phyloP scores from a whole-genome alignment of 371 early-diverging fungal species.

The Synchytrium microbalum region DNA sequence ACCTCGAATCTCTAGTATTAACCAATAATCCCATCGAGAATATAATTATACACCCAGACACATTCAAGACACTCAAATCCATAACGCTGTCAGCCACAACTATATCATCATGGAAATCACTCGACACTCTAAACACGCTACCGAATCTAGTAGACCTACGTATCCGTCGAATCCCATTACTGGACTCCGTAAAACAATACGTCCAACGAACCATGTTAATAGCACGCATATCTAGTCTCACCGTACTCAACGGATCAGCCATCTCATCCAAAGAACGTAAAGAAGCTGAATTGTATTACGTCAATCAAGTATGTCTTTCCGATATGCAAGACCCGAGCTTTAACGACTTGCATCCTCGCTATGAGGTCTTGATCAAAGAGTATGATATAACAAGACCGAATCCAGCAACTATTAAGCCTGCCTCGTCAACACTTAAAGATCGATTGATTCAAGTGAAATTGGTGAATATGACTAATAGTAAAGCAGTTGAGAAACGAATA shows the following conservation, averaged over 20 bases:
- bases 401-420: conserved; percentile 25
- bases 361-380: conserved; percentile 36
- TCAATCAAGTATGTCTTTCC: conserved; percentile 38
- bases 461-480: conserved; percentile 9
- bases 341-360: conserved; percentile 46
- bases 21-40: conserved; percentile 28
- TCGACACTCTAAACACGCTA: conserved; percentile 11
- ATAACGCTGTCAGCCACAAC: not conserved
- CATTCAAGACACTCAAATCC: conserved; percentile 2
- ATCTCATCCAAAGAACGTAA: conserved; percentile 45
- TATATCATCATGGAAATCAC: not conserved
- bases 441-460: conserved; percentile 42
- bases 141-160: not conserved
- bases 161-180: not conserved
- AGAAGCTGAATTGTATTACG: conserved; percentile 70
- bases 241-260: conserved; percentile 31
- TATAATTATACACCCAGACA: conserved; percentile 4
- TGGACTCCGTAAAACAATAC: not conserved
- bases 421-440: conserved; percentile 47
- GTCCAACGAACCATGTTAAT: conserved; percentile 17
- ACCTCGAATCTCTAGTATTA: conserved; percentile 41
- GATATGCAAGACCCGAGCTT: conserved; percentile 36
- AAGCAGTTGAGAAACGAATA: conserved; percentile 39
- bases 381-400: conserved; percentile 51
- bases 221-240: conserved; percentile 24